Percentiles rank a stretch among this genome's conserved stretches.
These are phyloP conservation scores for Tolypocladium capitatum DNA, from an alignment of 2,329 filamentous ascomycete species.

Conservation along the genomic window DNA sequence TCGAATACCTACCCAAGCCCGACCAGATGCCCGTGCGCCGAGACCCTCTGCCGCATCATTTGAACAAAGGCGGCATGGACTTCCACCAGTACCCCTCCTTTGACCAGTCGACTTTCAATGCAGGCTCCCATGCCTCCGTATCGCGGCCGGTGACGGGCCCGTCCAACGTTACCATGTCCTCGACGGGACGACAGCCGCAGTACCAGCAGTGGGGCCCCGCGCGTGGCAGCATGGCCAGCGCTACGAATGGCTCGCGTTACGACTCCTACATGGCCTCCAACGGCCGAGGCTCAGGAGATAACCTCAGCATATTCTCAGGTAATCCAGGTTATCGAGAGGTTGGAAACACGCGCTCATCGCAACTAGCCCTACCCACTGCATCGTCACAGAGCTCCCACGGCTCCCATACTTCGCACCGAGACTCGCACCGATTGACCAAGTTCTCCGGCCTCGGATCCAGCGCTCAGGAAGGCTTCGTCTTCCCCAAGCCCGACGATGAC, in stretches of 20 bases:
- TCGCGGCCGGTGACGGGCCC: background rate
- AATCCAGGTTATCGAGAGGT: conserved; percentile 31
- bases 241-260: conserved; percentile 41
- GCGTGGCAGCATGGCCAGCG: conserved; percentile 40
- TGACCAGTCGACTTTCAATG: conserved; percentile 33
- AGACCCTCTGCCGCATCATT: conserved; percentile 69
- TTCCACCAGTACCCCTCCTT: conserved; percentile 82
- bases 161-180: conserved; percentile 56
- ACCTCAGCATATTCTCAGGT: conserved; percentile 44
- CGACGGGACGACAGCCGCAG: conserved; percentile 57
- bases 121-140: conserved; percentile 29
- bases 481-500: conserved; percentile 67
- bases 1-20: conserved; percentile 58
- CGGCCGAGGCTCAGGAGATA: conserved; percentile 42
- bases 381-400: conserved; percentile 43
- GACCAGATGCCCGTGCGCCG: conserved; percentile 51
- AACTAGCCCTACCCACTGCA: conserved; percentile 37
- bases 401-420: conserved; percentile 34
- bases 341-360: conserved; percentile 16
- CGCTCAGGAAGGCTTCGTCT: conserved; percentile 39
- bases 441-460: conserved; percentile 23
- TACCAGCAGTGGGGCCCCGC: conserved; percentile 61
- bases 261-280: conserved; percentile 49
- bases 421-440: conserved; percentile 45
- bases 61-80: conserved; percentile 65